These are phyloP conservation scores for Entonaema liquescens DNA, from an alignment of 495 filamentous ascomycete species.

Conservation along the genomic window DNA sequence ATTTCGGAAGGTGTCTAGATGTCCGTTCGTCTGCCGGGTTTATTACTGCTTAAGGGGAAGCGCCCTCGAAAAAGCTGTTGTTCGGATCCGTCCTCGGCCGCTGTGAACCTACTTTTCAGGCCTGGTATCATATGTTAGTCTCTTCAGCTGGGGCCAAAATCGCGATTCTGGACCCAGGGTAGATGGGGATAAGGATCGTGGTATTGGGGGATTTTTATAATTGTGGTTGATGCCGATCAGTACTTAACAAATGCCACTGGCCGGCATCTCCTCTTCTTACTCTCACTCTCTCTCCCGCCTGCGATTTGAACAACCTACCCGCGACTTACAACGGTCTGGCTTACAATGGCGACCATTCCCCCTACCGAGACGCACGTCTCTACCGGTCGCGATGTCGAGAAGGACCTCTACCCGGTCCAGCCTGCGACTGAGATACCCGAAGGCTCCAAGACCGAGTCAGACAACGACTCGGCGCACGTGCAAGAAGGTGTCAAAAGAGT, in stretches of 20 bases:
- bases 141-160: background rate
- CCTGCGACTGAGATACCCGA: conserved; percentile 26
- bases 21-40: background rate
- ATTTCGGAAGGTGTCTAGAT: conserved; percentile 23
- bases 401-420: conserved; percentile 8
- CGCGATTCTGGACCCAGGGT: conserved; percentile 3
- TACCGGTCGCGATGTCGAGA: conserved; percentile 27
- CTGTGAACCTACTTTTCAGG: background rate
- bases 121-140: background rate
- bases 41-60: conserved; percentile 2
- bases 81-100: conserved; percentile 6
- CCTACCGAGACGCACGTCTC: conserved; percentile 3
- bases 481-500: conserved; percentile 46
- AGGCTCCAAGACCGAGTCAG: conserved; percentile 27
- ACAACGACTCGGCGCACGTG: conserved; percentile 22
- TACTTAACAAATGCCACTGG: conserved; percentile 6
- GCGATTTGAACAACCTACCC: background rate
- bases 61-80: conserved; percentile 1
- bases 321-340: background rate
- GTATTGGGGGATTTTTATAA: background rate
- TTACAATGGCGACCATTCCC: conserved; percentile 12
- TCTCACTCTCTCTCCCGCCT: background rate
- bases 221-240: background rate
- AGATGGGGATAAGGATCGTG: background rate
- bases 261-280: background rate